Base-by-base conservation (phyloP, 2,329 filamentous ascomycete genomes). In the Stromatinia cepivora region DNA sequence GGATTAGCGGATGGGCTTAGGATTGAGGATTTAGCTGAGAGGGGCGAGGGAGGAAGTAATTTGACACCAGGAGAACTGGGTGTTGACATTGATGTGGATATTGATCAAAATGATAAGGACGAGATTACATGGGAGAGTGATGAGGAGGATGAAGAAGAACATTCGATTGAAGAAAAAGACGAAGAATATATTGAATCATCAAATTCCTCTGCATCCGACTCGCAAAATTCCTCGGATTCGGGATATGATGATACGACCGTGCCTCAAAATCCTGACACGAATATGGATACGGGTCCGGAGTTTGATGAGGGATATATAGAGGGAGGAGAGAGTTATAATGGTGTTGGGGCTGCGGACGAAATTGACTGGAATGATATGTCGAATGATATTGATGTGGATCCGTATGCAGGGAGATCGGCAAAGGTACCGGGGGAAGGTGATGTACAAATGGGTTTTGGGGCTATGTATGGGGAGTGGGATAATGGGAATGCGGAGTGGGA, bases 71-170 rank as follows among this genome's bases (percentile, higher is more conserved):
- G n/a, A 15, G 59, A 63, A 15, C 1, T 63, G 22, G 59, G 45
- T 2, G 15, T 42, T 15, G 59, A 36, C 9, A 25, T 63, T 4
- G 45, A 36, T 31, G 3, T 50, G 1, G 31, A 50, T 36, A 46
- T 50, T n/a, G 34, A 13, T 57, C 31, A 25, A 6, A 9, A 17
- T 9, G 28, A 48, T 15, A 22, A 59, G 17, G 56, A 63, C 10
- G 59, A 63, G 28, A 63, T 63, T n/a, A 63, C 59, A n/a, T 63
- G 59, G 59, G 59, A 63, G 31, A 63, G 45, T 17, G 59, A 50
- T 4, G 45, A 48, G 20, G 45, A 50, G 1, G 59, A 50, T 6
- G 58, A 50, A 28, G 58, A 20, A 17, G 31, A 50, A 17, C 10
- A 46, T 22, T 0, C 22, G 15, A 7, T 1, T 0, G 4, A 31